A percentile compares a stretch with the other conserved stretches of the same genome.
Conservation (phyloP, 176 grass and related monocot species). For the Microstegium vimineum region DNA sequence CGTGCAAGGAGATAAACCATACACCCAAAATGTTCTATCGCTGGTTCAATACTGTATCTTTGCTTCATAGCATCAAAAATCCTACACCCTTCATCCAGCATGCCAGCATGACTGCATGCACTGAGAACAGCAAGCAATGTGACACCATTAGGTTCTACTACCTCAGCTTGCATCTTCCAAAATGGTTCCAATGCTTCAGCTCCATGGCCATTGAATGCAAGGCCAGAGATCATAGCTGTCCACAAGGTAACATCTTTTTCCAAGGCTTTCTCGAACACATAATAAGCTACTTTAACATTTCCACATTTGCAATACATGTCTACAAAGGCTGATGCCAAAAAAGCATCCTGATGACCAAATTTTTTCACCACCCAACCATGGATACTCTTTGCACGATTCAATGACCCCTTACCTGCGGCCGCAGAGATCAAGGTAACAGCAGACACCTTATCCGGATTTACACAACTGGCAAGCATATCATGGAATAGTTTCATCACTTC, state of each 20-base stretch:
- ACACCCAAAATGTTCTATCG: constrained; percentile 58
- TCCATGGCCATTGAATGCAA: constrained; percentile 51
- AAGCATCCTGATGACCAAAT: constrained; percentile 33
- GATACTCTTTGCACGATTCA: constrained; percentile 34
- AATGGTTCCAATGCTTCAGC: constrained; percentile 30
- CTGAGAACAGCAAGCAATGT: constrained; percentile 54
- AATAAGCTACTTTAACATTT: constrained; percentile 22
- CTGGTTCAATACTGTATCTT: constrained; percentile 38
- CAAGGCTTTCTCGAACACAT: constrained; percentile 32
- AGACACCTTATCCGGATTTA: constrained; percentile 46
- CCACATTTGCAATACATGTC: constrained; percentile 64
- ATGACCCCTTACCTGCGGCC: constrained; percentile 10
- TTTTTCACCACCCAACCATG: constrained; percentile 44
- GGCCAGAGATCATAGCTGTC: constrained; percentile 52
- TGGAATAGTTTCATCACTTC: constrained; percentile 16
- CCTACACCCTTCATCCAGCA: constrained; percentile 43
- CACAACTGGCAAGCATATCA: constrained; percentile 23
- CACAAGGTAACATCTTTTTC: constrained; percentile 55
- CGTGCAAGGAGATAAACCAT: constrained; percentile 53
- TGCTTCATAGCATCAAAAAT: constrained; percentile 49
- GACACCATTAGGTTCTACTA: constrained; percentile 27
- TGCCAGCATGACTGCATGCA: constrained; percentile 49
- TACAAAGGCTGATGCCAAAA: constrained; percentile 50
- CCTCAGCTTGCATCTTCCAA: constrained; percentile 32
- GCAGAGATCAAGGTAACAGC: constrained; percentile 35